Base-by-base conservation (phyloP, 306 rosid species). In the Vigna unguiculata region DNA sequence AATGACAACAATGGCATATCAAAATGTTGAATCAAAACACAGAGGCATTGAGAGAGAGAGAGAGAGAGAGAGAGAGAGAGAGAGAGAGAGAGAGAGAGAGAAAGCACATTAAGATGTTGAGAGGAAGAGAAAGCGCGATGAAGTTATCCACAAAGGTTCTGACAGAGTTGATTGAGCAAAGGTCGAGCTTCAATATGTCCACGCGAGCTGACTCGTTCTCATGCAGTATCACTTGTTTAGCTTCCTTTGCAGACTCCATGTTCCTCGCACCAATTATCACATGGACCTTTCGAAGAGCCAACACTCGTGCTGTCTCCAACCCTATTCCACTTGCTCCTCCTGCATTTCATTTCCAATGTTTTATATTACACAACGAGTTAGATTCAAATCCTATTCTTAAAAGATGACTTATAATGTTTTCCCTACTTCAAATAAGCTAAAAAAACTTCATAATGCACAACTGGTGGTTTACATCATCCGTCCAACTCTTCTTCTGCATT, bases 311-410 rank as follows among this genome's bases (percentile, higher is more conserved):
- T 1, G 98, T 90, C 81, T 95, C 98, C 54, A 90, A 78, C 0
- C 98, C 98, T 62, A 95, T 95, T 47, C 98, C 98, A 63, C 98
- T 95, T 6, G 95, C 96, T 82, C 98, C 98, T 24, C 98, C 98
- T 92, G 84, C 78, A 76, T 4, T 55, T 9, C 7, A 21, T 45
- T 52, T 66, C 30, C 19, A 28, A 10, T 58, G 40, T 13, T 57
- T 48, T 48, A 16, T 48, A 36, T 0, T 36, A 11, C 43, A 38
- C 1, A 38, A n/a, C n/a, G n/a, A n/a, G n/a, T n/a, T n/a, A n/a
- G n/a, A n/a, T n/a, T n/a, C n/a, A n/a, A n/a, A n/a, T n/a, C n/a
- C n/a, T n/a, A n/a, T n/a, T n/a, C n/a, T n/a, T n/a, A n/a, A n/a
- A n/a, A n/a, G n/a, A n/a, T n/a, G 28, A 25, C 28, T 25, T 25